A percentile compares a stretch with the other conserved stretches of the same genome.
These are phyloP conservation scores for Castanea sativa DNA, from an alignment of 306 rosid species.

Conservation along the genomic window DNA sequence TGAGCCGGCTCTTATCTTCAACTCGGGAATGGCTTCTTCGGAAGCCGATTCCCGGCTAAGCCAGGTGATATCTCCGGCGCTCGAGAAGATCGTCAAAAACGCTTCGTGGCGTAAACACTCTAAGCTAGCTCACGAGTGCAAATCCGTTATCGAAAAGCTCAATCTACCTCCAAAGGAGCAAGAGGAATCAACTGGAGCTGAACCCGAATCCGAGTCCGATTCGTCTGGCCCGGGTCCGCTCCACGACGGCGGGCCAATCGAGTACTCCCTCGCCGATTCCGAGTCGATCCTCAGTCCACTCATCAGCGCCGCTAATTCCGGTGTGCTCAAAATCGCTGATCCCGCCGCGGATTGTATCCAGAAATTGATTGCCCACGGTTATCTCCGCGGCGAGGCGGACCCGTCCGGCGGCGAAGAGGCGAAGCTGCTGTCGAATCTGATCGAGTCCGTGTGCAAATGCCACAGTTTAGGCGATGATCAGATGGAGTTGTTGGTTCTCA, in stretches of 20 bases:
- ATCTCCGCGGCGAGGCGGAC: conserved; percentile 91
- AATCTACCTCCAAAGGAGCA: conserved; percentile 31
- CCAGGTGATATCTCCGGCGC: conserved; percentile 81
- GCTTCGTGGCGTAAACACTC: conserved; percentile 97
- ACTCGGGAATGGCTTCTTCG: conserved; percentile 99
- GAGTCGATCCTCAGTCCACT: conserved; percentile 81
- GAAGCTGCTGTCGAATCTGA: conserved; percentile 63
- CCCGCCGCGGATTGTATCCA: conserved; percentile 96
- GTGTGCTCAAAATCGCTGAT: conserved; percentile 85
- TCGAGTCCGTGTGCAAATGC: conserved; percentile 92
- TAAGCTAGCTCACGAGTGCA: conserved; percentile 87
- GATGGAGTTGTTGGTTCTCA: conserved; percentile 74
- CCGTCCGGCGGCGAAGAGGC: conserved; percentile 63
- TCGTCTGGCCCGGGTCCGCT: conserved; percentile 71
- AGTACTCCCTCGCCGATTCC: conserved; percentile 70
- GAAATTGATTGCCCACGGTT: conserved; percentile 84
- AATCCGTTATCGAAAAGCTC: conserved; percentile 77
- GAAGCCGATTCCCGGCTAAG: conserved; percentile 99
- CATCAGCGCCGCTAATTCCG: conserved; percentile 76
- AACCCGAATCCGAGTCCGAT: conserved; percentile 50
- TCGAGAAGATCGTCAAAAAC: conserved; percentile 81
- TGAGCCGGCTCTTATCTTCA: conserved; percentile 39
- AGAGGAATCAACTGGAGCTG: neutral
- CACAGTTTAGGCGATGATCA: conserved; percentile 84
- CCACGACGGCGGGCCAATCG: conserved; percentile 77